phyloP scores from a whole-genome alignment of 352 stramenopile species.

The Heterotrichella gracilis region DNA sequence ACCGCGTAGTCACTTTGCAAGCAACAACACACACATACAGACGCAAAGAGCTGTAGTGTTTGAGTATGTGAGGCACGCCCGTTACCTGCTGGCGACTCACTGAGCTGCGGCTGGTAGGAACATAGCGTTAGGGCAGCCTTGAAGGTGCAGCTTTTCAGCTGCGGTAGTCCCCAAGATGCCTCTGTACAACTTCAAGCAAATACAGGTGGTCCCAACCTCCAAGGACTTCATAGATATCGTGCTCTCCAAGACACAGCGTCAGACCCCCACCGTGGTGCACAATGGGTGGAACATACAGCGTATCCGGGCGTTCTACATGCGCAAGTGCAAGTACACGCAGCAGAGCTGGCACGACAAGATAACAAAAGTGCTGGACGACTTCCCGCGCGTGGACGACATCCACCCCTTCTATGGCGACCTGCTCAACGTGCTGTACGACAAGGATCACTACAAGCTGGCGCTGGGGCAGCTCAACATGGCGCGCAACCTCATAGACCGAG shows the following conservation, averaged over 20 bases:
- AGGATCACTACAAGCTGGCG: constrained; percentile 98
- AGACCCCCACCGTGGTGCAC: constrained; percentile 95
- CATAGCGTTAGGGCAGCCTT: too few species aligned
- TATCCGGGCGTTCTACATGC: constrained; percentile 84
- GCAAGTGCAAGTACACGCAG: constrained; percentile 99
- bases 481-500: constrained; percentile 74
- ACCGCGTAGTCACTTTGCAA: too few species aligned
- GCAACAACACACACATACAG: too few species aligned
- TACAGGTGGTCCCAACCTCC: constrained; percentile 69
- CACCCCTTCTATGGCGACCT: constrained; percentile 97
- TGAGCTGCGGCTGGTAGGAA: too few species aligned
- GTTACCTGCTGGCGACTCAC: too few species aligned
- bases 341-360: constrained; percentile 91
- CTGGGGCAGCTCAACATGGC: constrained; percentile 93
- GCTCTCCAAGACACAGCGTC: constrained; percentile 82
- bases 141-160: too few species aligned
- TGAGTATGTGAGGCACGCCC: too few species aligned
- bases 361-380: constrained; percentile 79
- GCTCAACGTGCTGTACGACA: constrained; percentile 97
- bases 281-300: constrained; percentile 80
- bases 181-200: constrained; percentile 99
- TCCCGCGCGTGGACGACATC: constrained; percentile 82
- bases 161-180: too few species aligned
- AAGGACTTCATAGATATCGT: constrained; percentile 97
- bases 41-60: too few species aligned